These are phyloP conservation scores for Scutellaria barbata DNA, from an alignment of 257 asterid genomes.

Conservation along the genomic window DNA sequence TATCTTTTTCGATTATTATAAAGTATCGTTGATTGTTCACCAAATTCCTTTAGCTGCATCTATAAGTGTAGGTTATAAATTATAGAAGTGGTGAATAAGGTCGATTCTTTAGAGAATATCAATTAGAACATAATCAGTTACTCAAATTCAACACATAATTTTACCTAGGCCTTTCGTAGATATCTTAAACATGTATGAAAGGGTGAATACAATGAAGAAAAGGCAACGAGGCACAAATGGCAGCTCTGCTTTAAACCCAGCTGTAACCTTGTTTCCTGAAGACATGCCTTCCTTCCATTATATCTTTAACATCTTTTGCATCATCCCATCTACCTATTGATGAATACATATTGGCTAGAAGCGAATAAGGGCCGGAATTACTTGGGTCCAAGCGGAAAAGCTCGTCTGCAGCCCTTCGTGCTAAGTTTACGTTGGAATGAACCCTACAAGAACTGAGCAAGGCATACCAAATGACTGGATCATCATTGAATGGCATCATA, in stretches of 20 bases:
- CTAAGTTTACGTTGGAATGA: conserved; percentile 55
- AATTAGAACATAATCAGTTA: too few species aligned
- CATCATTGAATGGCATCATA: conserved; percentile 60
- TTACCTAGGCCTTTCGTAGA: too few species aligned
- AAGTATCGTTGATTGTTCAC: too few species aligned
- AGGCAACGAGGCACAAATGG: too few species aligned
- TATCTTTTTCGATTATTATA: too few species aligned
- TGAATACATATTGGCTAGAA: conserved; percentile 68
- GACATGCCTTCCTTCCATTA: conserved; percentile 49
- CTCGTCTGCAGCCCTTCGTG: conserved; percentile 68
- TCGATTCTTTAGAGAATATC: too few species aligned
- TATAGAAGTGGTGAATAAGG: too few species aligned
- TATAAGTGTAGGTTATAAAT: too few species aligned
- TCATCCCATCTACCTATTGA: conserved; percentile 79
- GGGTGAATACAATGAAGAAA: too few species aligned
- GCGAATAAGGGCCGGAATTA: conserved; percentile 59
- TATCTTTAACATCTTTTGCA: conserved; percentile 49
- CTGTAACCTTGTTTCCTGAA: conserved; percentile 68
- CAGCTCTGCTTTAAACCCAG: conserved; percentile 48
- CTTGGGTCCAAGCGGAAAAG: conserved; percentile 54
- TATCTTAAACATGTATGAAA: too few species aligned
- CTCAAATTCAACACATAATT: too few species aligned
- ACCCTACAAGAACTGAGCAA: conserved; percentile 71
- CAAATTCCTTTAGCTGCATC: too few species aligned
- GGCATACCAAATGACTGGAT: conserved; percentile 65